Evolutionary conservation across 148 eudicot species (phyloP), one percentile per base, ranked within the genome.

Genomic region (Amaranthus palmeri): DNA sequence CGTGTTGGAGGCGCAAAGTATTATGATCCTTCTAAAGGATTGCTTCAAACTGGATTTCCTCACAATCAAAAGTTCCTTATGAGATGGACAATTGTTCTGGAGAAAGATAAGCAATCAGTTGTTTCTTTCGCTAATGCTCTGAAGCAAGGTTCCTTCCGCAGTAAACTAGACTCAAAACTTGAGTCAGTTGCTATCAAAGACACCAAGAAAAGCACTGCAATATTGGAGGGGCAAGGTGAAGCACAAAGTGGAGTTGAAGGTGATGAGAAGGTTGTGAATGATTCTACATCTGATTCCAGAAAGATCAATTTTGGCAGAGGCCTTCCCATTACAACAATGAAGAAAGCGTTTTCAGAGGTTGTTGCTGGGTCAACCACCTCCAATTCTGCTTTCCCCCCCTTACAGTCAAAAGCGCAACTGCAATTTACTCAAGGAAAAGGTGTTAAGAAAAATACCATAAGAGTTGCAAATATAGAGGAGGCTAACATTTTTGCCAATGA

Each of bases 301-400:
- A 83, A 73, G 43, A 81, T 84, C 53, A 83, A 70, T 76, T 82
- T 81, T 76, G 85, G 89, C 62, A 80, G 82, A 75, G 95, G 88
- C 51, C 75, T 87, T 60, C 86, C 96, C 66, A 86, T 84, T 76
- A 83, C 87, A 66, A 78, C 86, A 60, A 88, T 88, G 90, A 89
- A 72, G 78, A 93, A 93, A 79, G 88, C 92, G 46, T 93, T 93
- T 80, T 87, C 98, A 54, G 98, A 93, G 90, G 98, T 93, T 77
- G 98, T 93, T 83, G 97, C 98, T 63, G 98, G 98, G 72, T 80
- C 91, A 49, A 79, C 87, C 76, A 69, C 87, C 64, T 72, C 83
- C 5, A 64, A 70, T 80, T 88, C 91, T 40, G 88, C 85, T 60
- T 93, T 93, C 75, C 98, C 96, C 17, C 98, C 98, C 57, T 79